Base-by-base conservation (phyloP, 2,329 filamentous ascomycete genomes). In the Aspergillus brasiliensis region DNA sequence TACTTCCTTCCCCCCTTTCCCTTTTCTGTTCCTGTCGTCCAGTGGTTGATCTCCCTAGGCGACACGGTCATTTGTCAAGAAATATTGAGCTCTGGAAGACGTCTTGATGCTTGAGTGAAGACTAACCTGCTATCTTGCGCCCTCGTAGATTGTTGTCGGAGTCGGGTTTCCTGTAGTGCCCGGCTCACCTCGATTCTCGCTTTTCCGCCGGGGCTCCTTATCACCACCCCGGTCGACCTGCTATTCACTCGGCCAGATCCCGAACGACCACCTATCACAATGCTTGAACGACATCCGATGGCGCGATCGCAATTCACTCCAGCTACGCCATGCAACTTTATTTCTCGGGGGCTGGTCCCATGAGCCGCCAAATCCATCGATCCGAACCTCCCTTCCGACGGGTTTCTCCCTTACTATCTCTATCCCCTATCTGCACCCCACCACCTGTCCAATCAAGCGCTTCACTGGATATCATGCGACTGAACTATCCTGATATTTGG, bases 111-210 rank as follows among this genome's bases (percentile, higher is more conserved):
- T 67, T 62, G 64, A 65, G 60, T 60, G 64, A 66, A 68, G 67
- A 75, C 72, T 75, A 72, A 75, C 74, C 60, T 65, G 65, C 61
- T 67, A 69, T 66, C 58, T 66, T 59, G 62, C 63, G 62, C 63
- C 57, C 61, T 58, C 72, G 75, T 78, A 79, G 77, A 76, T 73
- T 81, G 55, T 72, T 81, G 44, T 80, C 78, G 59, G 79, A 81
- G 70, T 81, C 79, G 52, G 79, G 79, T 61, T 81, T 81, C 70
- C 69, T 81, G 67, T 81, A 78, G 70, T 65, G 59, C 62, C 64
- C 56, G 57, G 44, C 60, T 40, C n/a, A 8, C 8, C 46, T 10
- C 17, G 10, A 11, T 21, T 21, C 57, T 34, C 51, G 46, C 56
- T 51, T 60, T 42, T 49, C 47, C 54, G 54, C 48, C 49, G 60